phyloP scores from a whole-genome alignment of 2,329 filamentous ascomycete genomes.

The Aspergillus glaucus region DNA sequence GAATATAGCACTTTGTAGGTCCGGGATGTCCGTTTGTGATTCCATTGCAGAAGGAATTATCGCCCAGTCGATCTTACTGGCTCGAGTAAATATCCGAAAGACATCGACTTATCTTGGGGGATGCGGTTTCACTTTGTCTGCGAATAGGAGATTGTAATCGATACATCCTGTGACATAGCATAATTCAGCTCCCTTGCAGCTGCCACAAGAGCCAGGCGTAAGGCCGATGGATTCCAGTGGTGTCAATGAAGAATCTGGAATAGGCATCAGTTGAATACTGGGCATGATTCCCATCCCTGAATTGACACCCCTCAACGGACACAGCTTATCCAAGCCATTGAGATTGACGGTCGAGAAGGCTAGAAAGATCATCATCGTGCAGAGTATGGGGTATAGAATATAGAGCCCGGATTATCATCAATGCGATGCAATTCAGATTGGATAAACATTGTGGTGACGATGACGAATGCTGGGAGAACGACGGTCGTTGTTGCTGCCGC shows the following conservation, averaged over 20 bases:
- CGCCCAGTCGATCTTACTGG: neutral
- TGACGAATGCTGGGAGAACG: too few relatives aligned
- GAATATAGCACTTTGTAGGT: neutral
- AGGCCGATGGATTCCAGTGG: neutral
- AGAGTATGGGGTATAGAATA: too few relatives aligned
- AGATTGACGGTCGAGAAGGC: too few relatives aligned
- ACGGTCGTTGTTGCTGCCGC: too few relatives aligned
- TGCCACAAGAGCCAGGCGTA: neutral
- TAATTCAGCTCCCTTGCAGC: constrained; percentile 3
- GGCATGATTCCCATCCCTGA: too few relatives aligned
- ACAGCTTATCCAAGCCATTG: neutral
- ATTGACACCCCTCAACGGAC: too few relatives aligned
- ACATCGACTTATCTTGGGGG: neutral
- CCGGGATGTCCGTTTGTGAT: neutral
- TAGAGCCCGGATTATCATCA: too few relatives aligned
- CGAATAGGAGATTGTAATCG: constrained; percentile 13
- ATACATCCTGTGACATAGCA: constrained; percentile 1
- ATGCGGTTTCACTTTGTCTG: neutral
- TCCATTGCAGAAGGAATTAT: neutral
- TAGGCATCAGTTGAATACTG: neutral
- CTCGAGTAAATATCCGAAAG: neutral
- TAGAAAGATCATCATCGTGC: too few relatives aligned
- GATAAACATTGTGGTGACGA: too few relatives aligned
- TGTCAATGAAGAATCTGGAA: neutral
- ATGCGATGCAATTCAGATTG: too few relatives aligned